Conservation (phyloP, 345 rosid species). For the Hibiscus trionum region DNA sequence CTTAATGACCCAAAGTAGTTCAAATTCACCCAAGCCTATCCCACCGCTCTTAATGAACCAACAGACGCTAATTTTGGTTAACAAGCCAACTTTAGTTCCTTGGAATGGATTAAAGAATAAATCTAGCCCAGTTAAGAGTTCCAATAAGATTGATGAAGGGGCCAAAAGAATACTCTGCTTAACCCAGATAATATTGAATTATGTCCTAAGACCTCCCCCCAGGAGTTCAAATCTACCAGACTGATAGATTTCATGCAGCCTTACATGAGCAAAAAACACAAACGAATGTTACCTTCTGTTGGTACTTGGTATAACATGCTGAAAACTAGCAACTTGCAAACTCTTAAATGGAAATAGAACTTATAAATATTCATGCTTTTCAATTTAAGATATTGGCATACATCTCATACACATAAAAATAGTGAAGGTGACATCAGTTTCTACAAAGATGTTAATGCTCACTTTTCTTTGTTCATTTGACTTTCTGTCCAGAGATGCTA, state of each 20-base stretch:
- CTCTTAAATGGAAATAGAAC: background rate
- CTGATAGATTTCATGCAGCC: background rate
- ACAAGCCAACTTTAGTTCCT: constrained; percentile 2
- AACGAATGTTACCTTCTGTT: background rate
- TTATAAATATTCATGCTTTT: background rate
- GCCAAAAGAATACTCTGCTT: background rate
- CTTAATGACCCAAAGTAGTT: background rate
- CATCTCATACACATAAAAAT: background rate
- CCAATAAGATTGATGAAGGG: background rate
- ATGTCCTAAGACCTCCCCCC: background rate
- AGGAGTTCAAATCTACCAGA: background rate
- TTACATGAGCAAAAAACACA: background rate
- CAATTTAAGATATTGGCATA: background rate
- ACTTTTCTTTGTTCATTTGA: background rate
- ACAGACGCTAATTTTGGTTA: background rate
- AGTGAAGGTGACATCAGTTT: background rate
- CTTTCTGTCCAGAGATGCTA: background rate
- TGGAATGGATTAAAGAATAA: constrained; percentile 1
- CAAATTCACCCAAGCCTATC: background rate
- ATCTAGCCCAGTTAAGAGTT: background rate
- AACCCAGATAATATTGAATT: background rate
- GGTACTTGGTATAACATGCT: background rate
- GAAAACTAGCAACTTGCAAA: background rate
- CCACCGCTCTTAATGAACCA: background rate
- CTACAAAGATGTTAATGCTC: background rate